Evolutionary conservation across 2,329 filamentous ascomycete genomes (phyloP).

Genomic region (Aspergillus amoenus): DNA sequence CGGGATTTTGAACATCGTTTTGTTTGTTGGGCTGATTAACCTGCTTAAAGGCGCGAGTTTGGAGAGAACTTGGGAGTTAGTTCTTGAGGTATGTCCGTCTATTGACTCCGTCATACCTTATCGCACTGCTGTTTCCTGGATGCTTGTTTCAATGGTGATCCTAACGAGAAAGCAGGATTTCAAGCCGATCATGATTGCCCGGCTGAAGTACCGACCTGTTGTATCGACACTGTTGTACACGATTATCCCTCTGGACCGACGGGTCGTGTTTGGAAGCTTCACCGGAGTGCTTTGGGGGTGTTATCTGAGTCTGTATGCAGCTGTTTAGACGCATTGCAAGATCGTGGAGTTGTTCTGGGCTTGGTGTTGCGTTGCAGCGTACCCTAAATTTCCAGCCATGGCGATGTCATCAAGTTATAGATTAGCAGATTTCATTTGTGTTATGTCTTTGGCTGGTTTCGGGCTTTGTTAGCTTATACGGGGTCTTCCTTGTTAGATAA

Average conservation of each 20-base stretch:
- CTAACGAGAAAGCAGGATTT: conserved; percentile 53
- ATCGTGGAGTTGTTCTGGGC: neutral
- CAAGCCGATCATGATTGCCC: conserved; percentile 64
- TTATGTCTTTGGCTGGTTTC: too few species aligned
- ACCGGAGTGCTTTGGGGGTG: conserved; percentile 74
- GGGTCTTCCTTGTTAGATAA: too few species aligned
- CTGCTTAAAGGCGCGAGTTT: conserved; percentile 36
- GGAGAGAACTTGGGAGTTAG: conserved; percentile 26
- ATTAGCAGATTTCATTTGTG: too few species aligned
- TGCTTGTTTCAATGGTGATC: neutral
- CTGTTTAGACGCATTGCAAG: neutral
- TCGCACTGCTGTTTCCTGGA: neutral
- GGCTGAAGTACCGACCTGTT: conserved; percentile 70
- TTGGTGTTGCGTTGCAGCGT: neutral
- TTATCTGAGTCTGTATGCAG: conserved; percentile 65
- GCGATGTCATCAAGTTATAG: too few species aligned
- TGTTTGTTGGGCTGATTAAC: conserved; percentile 58
- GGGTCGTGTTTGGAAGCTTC: conserved; percentile 69
- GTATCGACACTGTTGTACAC: conserved; percentile 71
- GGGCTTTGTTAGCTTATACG: too few species aligned
- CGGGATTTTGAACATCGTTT: conserved; percentile 55
- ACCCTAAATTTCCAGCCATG: too few species aligned
- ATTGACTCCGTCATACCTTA: neutral
- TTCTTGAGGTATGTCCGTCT: conserved; percentile 31
- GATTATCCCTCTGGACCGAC: conserved; percentile 67